Evolutionary conservation across 2,329 filamentous ascomycete species (phyloP).

Genomic region (Aurifilum marmelostoma): DNA sequence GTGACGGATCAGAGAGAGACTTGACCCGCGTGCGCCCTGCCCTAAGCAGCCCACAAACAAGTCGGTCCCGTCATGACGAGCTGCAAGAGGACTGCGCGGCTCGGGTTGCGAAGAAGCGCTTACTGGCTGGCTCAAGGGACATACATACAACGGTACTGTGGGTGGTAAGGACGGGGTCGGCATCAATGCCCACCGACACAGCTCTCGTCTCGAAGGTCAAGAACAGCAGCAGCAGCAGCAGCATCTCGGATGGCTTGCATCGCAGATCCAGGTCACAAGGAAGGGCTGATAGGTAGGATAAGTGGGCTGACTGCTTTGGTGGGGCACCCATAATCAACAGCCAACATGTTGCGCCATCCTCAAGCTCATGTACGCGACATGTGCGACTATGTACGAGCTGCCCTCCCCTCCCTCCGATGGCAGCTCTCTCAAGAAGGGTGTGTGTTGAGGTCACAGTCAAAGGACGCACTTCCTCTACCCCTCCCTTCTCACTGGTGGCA

Average conservation of each 20-base stretch:
- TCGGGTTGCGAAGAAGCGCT: not conserved
- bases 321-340: not conserved
- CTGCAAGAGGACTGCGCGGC: not conserved
- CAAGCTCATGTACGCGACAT: not conserved
- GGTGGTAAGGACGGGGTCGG: not conserved
- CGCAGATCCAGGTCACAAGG: not conserved
- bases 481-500: not conserved
- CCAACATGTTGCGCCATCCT: not conserved
- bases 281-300: not conserved
- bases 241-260: too few species aligned
- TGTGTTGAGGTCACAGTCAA: not conserved
- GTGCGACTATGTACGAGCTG: not conserved
- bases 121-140: not conserved
- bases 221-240: too few species aligned
- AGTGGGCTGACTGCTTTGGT: not conserved
- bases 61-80: not conserved
- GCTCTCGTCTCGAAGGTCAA: not conserved
- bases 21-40: not conserved
- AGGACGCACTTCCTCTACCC: too few species aligned
- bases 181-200: not conserved
- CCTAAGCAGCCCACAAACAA: not conserved
- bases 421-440: not conserved
- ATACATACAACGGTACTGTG: not conserved
- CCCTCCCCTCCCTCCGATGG: not conserved
- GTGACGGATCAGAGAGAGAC: not conserved